These are phyloP conservation scores for Suillus placidus DNA, from an alignment of 768 basidiomycete species.

Conservation along the genomic window DNA sequence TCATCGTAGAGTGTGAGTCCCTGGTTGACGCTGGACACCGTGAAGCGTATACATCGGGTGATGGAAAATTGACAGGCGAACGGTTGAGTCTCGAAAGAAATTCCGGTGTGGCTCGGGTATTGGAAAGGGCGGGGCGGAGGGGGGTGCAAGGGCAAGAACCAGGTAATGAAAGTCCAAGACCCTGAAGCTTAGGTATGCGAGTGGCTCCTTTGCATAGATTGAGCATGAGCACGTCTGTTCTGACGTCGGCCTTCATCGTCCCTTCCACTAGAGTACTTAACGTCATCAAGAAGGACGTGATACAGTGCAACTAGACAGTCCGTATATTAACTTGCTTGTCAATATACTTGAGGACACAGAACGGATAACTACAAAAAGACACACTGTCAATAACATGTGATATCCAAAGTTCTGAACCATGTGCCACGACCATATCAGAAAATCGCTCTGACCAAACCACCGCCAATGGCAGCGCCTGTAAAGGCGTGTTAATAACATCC, in stretches of 20 bases:
- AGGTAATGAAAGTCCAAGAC: constrained; percentile 71
- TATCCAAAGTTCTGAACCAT: background rate
- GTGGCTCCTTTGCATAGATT: constrained; percentile 45
- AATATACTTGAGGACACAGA: background rate
- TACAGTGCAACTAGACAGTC: background rate
- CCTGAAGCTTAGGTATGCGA: constrained; percentile 67
- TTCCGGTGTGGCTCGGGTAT: constrained; percentile 73
- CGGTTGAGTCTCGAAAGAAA: constrained; percentile 76
- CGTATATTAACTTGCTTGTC: background rate
- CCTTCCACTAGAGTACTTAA: constrained; percentile 43
- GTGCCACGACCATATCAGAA: constrained; percentile 35
- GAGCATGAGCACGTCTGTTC: constrained; percentile 37
- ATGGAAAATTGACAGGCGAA: constrained; percentile 79
- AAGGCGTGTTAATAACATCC: background rate
- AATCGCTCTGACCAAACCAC: constrained; percentile 51
- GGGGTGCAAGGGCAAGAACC: constrained; percentile 77
- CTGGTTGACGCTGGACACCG: constrained; percentile 75
- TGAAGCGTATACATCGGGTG: constrained; percentile 81
- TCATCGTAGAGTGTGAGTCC: constrained; percentile 92
- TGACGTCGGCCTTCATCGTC: constrained; percentile 40
- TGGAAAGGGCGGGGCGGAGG: constrained; percentile 91
- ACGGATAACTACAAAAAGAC: background rate
- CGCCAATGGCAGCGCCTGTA: constrained; percentile 53
- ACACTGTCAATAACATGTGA: background rate
- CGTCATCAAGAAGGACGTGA: constrained; percentile 39